phyloP scores from a whole-genome alignment of 2,329 filamentous ascomycete genomes.

The Dryadomyces sulphureus region DNA sequence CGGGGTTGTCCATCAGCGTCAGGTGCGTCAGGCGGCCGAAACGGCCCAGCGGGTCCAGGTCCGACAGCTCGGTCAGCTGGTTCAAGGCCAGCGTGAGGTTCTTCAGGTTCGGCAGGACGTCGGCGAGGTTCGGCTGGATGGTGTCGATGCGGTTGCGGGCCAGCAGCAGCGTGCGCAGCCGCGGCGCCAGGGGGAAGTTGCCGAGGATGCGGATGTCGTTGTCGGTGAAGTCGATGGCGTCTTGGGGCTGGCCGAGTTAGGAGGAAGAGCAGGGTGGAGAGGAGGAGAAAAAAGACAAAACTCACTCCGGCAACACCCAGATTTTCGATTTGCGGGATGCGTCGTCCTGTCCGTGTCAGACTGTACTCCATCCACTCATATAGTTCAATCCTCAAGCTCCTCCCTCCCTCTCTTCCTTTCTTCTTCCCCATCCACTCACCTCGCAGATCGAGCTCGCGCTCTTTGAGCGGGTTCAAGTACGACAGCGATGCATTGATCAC shows the following conservation, averaged over 20 bases:
- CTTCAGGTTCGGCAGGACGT: slow-evolving; percentile 65
- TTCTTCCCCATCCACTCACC: slow-evolving; percentile 48
- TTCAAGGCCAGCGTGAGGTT: slow-evolving; percentile 77
- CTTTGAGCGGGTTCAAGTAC: slow-evolving; percentile 96
- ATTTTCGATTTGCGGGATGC: slow-evolving; percentile 96
- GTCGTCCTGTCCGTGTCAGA: slow-evolving; percentile 59
- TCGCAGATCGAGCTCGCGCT: slow-evolving; percentile 98
- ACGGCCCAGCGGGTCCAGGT: slow-evolving; percentile 64
- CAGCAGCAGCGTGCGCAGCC: slow-evolving; percentile 74
- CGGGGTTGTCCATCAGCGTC: slow-evolving; percentile 72
- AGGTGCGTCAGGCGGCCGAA: slow-evolving; percentile 65
- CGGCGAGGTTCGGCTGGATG: slow-evolving; percentile 62
- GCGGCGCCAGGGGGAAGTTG: slow-evolving; percentile 85
- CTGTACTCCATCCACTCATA: not conserved
- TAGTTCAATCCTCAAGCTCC: too few species aligned
- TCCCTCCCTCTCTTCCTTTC: too few species aligned
- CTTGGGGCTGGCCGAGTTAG: slow-evolving; percentile 53
- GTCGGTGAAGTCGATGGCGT: slow-evolving; percentile 96
- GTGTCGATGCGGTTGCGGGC: slow-evolving; percentile 75
- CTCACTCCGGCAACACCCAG: slow-evolving; percentile 82
- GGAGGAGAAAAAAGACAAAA: slow-evolving; percentile 2
- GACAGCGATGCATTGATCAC: slow-evolving; percentile 89
- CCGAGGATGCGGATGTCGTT: slow-evolving; percentile 84
- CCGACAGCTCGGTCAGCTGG: slow-evolving; percentile 67
- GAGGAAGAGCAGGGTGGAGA: too few species aligned